Evolutionary conservation across 2,329 filamentous ascomycete species (phyloP), one percentile per base, ranked within the genome.

Genomic region (Colletotrichum cordylinicola): DNA sequence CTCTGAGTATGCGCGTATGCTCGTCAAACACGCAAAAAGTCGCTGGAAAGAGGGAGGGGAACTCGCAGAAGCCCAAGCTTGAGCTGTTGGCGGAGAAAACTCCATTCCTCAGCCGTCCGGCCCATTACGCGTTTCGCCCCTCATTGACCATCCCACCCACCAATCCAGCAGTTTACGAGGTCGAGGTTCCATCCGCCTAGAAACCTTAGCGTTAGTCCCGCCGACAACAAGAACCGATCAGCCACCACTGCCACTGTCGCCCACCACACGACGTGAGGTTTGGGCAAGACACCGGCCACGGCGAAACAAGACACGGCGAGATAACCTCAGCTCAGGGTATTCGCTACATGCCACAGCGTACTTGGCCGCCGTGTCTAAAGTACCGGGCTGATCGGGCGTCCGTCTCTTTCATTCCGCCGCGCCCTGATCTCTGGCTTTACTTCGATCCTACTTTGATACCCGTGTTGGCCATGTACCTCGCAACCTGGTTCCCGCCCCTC

Each of bases 101-200:
- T 67, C 62, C 68, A 70, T 29, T 55, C 74, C 43, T 43, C 60
- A 62, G 67, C 71, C 62, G 24, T 29, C 27, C 55, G 18, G 62
- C 60, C 43, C 71, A 76, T 76, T 76, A 76, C 74, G 74, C 74
- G 74, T 76, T 73, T 76, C 72, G 74, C 74, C 74, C 74, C 74
- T 76, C 71, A 39, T 67, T 66, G 48, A 66, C 70, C 60, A 74
- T 72, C 55, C 68, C 70, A 71, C 68, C 68, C 65, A 52, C 62
- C 64, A 74, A 74, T 52, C 72, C 55, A 55, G 27, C 24, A 31
- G 18, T 58, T 67, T 62, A 61, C 62, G 37, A 43, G 60, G 27
- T 33, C 33, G 70, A 76, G 56, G 70, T 74, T 64, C 70, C 70
- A 64, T 66, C 60, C 52, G 31, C 71, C 70, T 70, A 68, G 43